Evolutionary conservation across 495 filamentous ascomycete genomes (phyloP).

Genomic region (Daldinia vernicosa): DNA sequence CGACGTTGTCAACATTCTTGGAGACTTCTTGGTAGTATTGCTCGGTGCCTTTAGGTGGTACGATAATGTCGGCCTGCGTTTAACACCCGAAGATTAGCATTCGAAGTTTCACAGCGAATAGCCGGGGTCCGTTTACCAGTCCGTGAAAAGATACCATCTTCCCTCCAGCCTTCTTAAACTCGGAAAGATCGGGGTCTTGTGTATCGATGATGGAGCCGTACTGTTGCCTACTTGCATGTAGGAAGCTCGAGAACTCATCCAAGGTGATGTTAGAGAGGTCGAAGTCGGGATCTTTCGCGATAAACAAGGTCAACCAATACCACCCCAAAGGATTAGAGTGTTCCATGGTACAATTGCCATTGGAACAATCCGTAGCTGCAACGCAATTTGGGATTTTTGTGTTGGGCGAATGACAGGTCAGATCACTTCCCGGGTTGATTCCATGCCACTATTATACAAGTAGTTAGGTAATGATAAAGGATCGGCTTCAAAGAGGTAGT

Average conservation of each 20-base stretch:
- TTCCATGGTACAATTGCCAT: constrained; percentile 12
- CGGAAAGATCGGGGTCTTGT: constrained; percentile 51
- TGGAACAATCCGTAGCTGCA: constrained; percentile 23
- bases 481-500: no score
- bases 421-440: constrained; percentile 38
- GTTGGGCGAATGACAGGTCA: background rate
- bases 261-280: constrained; percentile 24
- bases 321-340: constrained; percentile 3
- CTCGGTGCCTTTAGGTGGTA: constrained; percentile 9
- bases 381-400: background rate
- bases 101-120: background rate
- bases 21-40: constrained; percentile 23
- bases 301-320: constrained; percentile 28
- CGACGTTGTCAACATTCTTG: background rate
- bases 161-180: constrained; percentile 48
- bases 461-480: no score
- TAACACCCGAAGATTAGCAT: background rate
- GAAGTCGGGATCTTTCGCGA: constrained; percentile 31
- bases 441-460: constrained; percentile 13
- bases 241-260: constrained; percentile 39
- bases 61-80: constrained; percentile 19
- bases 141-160: constrained; percentile 58
- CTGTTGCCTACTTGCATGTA: constrained; percentile 38
- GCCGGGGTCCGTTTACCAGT: background rate
- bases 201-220: constrained; percentile 49